Base-by-base conservation (phyloP, 164 flowering plant species). In the Saururus chinensis region DNA sequence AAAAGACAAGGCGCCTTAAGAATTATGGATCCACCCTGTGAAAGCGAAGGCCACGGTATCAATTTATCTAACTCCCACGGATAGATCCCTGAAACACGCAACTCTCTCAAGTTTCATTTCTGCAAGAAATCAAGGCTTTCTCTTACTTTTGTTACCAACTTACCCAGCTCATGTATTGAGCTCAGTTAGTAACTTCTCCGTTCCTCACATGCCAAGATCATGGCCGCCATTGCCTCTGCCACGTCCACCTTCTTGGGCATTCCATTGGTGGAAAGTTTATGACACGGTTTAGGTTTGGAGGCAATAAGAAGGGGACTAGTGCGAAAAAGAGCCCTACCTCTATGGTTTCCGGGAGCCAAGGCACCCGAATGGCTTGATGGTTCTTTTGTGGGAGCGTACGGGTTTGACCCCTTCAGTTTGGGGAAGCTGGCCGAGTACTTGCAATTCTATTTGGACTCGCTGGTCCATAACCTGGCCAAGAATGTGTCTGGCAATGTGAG, bases 371-470 rank as follows among this genome's bases (percentile, higher is more conserved):
- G 70, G 57, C 84, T 93, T 0, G 98, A 93, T 70, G 97, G 98
- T 24, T 77, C 76, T 13, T 64, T 89, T 64, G 89, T 88, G 6
- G 98, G 98, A 0, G 98, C 89, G 64, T 87, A 87, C 66, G 97
- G 98, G 40, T 93, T 93, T 66, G 98, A 93, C 80, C 98, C 98
- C 0, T 89, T 93, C 64, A 97, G 98, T 22, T 56, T 93, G 60
- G 98, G 97, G 1, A 93, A 93, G 53, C 97, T 97, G 0, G 96
- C 89, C 8, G 98, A 93, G 84, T 93, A 93, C 74, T 68, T 93
- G 77, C 97, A 93, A 76, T 93, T 49, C 68, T 97, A 93, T 0
- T 56, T 69, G 49, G 98, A 93, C 75, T 77, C 82, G 23, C 64
- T 93, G 83, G 98, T 89, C 73, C 98, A 93, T 81, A 92, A 92